Evolutionary conservation across 2,329 filamentous ascomycete species (phyloP).

Genomic region (Colletotrichum eremochloae): DNA sequence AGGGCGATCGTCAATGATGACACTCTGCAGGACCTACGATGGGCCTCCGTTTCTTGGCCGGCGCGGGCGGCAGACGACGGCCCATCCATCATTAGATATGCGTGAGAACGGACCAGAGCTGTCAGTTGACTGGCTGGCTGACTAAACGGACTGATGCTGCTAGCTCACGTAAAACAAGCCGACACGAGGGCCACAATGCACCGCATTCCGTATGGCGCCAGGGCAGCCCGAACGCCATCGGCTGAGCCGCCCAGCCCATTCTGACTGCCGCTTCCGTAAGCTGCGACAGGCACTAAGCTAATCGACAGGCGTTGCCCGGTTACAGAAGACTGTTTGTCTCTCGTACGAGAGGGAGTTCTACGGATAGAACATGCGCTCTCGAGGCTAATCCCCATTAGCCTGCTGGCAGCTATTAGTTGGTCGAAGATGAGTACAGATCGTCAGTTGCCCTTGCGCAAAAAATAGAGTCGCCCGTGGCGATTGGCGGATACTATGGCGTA

Average conservation of each 20-base stretch:
- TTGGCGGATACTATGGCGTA: constrained; percentile 36
- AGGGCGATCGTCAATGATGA: constrained; percentile 38
- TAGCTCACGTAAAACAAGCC: constrained; percentile 1
- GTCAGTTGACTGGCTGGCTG: not conserved
- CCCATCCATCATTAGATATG: not conserved
- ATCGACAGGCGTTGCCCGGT: constrained; percentile 24
- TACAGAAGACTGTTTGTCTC: constrained; percentile 20
- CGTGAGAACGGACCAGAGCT: not conserved
- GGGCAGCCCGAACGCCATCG: not conserved
- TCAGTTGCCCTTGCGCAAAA: constrained; percentile 28
- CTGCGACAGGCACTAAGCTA: constrained; percentile 10
- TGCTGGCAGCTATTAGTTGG: not conserved
- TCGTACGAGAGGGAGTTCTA: not conserved
- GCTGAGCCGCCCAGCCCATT: constrained; percentile 1
- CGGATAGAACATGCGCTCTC: not conserved
- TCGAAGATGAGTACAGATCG: constrained; percentile 4
- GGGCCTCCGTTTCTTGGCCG: constrained; percentile 37
- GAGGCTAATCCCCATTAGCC: not conserved
- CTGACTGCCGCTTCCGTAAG: constrained; percentile 5
- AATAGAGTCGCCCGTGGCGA: constrained; percentile 22
- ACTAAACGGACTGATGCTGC: constrained; percentile 9
- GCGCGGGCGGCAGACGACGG: constrained; percentile 11
- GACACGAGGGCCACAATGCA: constrained; percentile 11
- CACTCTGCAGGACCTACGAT: constrained; percentile 35
- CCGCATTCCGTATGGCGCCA: not conserved